Base-by-base conservation (phyloP, 2,329 filamentous ascomycete genomes). In the Metarhizium brunneum region DNA sequence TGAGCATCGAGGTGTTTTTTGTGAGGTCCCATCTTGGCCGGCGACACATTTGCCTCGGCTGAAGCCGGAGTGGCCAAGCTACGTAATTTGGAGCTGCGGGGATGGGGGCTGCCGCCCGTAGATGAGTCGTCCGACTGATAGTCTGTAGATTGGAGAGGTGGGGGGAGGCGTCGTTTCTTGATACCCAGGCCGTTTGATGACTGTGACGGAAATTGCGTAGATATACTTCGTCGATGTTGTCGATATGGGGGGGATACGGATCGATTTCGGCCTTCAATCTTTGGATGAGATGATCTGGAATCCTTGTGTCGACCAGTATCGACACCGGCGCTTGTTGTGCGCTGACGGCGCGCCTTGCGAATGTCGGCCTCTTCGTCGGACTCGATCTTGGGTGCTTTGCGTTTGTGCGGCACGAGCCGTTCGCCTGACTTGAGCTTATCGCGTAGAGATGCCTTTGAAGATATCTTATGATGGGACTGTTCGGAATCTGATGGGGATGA, bases 1-100 rank as follows among this genome's bases (percentile, higher is more conserved):
- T 95, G 95, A 54, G 90, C 88, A 71, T 97, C 94, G 25, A 92
- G 84, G 65, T 92, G 87, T 63, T 94, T 92, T 69, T 92, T 95
- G 67, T 90, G 87, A 2, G 83, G 82, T 0, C 73, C 74, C 69
- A 89, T 83, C 63, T 87, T 85, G 62, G 84, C 80, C 56, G 88
- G 79, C 52, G 89, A 84, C 62, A 85, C 78, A 63, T 82, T 74
- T 63, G 83, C 75, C 57, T 85, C 79, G 61, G 81, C 75, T 3
- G 80, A 78, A 11, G 76, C 74, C 7, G 82, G 79, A 1, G 80
- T 81, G 45, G 78, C 75, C 18, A 84, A 69, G 60, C 74, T 79
- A 50, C 81, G 79, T 53, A 82, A 64, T 59, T 82, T 83, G 47
- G 81, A 80, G 61, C 76, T 80, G 58, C 81, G 79, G 58, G 80